Percentiles rank a stretch among this genome's conserved stretches.
Conservation (phyloP, 805 yeast genomes). For the Yarrowia sp. region DNA sequence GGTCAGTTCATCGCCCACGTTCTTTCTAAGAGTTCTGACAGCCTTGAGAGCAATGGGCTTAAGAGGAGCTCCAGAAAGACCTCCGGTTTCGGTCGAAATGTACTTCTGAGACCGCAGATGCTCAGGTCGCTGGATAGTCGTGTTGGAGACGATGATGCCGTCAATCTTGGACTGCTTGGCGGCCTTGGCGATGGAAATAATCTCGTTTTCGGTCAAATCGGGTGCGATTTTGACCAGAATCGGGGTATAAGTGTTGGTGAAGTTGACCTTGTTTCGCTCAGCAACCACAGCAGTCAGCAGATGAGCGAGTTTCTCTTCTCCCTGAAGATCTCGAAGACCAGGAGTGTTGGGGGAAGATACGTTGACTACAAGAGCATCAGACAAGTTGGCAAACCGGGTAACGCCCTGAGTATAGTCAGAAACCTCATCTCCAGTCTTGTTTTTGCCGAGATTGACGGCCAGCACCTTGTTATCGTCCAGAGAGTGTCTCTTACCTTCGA, state of each 20-base stretch:
- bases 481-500: constrained; percentile 41
- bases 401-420: constrained; percentile 85
- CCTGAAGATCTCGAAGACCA: constrained; percentile 84
- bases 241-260: constrained; percentile 55
- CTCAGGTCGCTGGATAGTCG: constrained; percentile 82
- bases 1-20: constrained; percentile 71
- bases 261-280: constrained; percentile 52
- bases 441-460: constrained; percentile 87
- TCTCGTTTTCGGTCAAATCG: constrained; percentile 77
- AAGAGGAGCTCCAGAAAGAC: constrained; percentile 88
- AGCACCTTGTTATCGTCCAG: constrained; percentile 63
- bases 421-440: constrained; percentile 87
- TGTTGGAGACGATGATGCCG: constrained; percentile 89
- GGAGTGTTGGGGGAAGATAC: constrained; percentile 97
- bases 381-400: constrained; percentile 70
- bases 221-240: constrained; percentile 91
- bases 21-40: constrained; percentile 64
- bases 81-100: constrained; percentile 67
- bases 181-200: constrained; percentile 75
- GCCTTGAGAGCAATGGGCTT: constrained; percentile 77
- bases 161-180: constrained; percentile 77
- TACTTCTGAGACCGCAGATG: constrained; percentile 50
- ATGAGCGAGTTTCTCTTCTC: constrained; percentile 65
- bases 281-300: constrained; percentile 65
- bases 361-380: constrained; percentile 86